phyloP scores from a whole-genome alignment of 2,329 filamentous ascomycete species.

The Fusarium denticulatum region DNA sequence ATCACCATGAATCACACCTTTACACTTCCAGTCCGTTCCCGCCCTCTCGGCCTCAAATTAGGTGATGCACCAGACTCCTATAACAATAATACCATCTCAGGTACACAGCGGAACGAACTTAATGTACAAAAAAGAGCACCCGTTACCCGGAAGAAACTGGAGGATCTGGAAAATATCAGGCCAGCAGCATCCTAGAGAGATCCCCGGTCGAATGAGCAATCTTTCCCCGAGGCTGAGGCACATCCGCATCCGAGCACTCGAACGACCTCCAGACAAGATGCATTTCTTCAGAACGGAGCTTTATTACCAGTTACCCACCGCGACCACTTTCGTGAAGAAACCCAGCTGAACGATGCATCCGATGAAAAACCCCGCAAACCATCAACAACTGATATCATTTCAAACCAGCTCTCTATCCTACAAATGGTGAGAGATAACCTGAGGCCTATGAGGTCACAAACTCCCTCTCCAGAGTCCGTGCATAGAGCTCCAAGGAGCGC shows the following conservation, averaged over 20 bases:
- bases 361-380: neutral
- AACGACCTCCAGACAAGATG: conserved; percentile 19
- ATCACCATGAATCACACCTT: conserved; percentile 32
- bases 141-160: neutral
- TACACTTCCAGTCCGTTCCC: conserved; percentile 26
- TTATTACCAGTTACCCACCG: neutral
- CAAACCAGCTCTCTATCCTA: conserved; percentile 30
- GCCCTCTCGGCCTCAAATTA: neutral
- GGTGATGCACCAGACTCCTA: neutral
- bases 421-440: conserved; percentile 27
- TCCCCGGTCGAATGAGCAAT: neutral
- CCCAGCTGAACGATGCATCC: conserved; percentile 13
- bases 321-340: conserved; percentile 17
- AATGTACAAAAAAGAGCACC: conserved; percentile 8
- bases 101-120: neutral
- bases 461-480: conserved; percentile 13
- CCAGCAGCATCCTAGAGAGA: conserved; percentile 11
- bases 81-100: conserved; percentile 3
- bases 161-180: conserved; percentile 16
- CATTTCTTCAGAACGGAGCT: conserved; percentile 15
- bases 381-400: conserved; percentile 16
- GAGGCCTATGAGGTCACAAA: conserved; percentile 12
- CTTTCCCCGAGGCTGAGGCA: conserved; percentile 12
- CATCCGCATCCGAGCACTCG: conserved; percentile 11
- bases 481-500: conserved; percentile 35